Base-by-base conservation (phyloP, 495 filamentous ascomycete species). In the Filosporella fistucella region DNA sequence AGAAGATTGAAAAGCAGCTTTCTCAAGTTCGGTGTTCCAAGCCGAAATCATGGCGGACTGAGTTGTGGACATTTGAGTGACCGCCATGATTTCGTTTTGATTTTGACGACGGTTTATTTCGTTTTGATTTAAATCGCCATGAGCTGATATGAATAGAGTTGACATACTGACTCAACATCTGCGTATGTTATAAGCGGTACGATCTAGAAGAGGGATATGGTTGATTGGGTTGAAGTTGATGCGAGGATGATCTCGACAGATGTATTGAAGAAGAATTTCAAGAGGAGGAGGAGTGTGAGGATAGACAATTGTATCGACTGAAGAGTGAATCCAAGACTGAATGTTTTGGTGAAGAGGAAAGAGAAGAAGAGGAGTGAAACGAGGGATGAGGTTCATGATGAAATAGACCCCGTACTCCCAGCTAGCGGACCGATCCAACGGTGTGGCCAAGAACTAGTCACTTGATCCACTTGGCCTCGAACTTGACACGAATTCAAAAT, bases 101-200 rank as follows among this genome's bases (percentile, higher is more conserved):
- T 14, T 40, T 53, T 36, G 43, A 43, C 25, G 47, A 36, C 11
- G 35, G 44, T 53, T 47, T 53, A 47, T 42, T 47, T 42, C 44
- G 43, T 53, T 51, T 45, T 18, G 41, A 40, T 51, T 53, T 53
- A 47, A 28, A 53, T 26, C 50, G 43, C 50, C 50, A 53, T 14
- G 43, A 47, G 50, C 43, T 47, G 40, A 53, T 53, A 44, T 53
- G 50, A 36, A 53, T 53, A 53, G 50, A 36, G 39, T 53, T 38
- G 50, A 53, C 50, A 53, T 53, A 53, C 14, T 53, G 42, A 47
- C 43, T 47, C 42, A 47, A 53, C 50, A 53, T 53, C 50, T 53
- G 50, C 50, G 50, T 53, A 47, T 42, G 37, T 36, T 36, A 26
- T n/a, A 33, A 36, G 16, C n/a, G 24, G 18, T 47, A 18, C 13